Evolutionary conservation across 805 yeast genomes (phyloP).

Genomic region (Lipomyces orientalis): DNA sequence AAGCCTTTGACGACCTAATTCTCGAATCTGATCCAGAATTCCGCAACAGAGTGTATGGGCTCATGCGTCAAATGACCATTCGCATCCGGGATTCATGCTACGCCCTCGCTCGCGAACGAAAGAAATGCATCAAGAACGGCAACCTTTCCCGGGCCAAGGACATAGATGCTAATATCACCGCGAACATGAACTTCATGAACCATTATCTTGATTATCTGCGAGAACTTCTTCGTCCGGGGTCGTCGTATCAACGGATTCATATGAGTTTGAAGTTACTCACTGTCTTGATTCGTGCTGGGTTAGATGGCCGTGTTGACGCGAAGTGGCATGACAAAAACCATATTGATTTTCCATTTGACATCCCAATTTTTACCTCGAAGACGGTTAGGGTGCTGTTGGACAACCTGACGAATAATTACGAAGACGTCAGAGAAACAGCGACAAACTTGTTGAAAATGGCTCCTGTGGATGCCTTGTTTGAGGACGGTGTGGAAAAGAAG

Average conservation of each 20-base stretch:
- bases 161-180: slow-evolving; percentile 7
- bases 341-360: slow-evolving; percentile 56
- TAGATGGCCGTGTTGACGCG: slow-evolving; percentile 55
- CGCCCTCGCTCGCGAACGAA: slow-evolving; percentile 58
- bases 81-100: slow-evolving; percentile 74
- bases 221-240: slow-evolving; percentile 57
- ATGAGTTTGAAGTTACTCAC: slow-evolving; percentile 57
- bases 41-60: slow-evolving; percentile 67
- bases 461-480: slow-evolving; percentile 45
- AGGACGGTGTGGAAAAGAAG: slow-evolving; percentile 34
- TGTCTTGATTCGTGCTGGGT: slow-evolving; percentile 58
- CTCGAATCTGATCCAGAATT: slow-evolving; percentile 71
- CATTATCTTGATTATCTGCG: slow-evolving; percentile 50
- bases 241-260: slow-evolving; percentile 60
- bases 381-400: slow-evolving; percentile 61
- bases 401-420: slow-evolving; percentile 70
- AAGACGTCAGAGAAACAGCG: slow-evolving; percentile 69
- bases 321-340: slow-evolving; percentile 51
- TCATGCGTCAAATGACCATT: slow-evolving; percentile 64
- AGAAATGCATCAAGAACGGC: slow-evolving; percentile 45
- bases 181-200: slow-evolving; percentile 48
- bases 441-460: slow-evolving; percentile 55
- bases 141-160: slow-evolving; percentile 15
- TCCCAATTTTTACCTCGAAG: slow-evolving; percentile 51
- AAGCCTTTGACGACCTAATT: slow-evolving; percentile 57